Evolutionary conservation across 2,329 filamentous ascomycete species (phyloP), one percentile per base, ranked within the genome.

Genomic region (Aspergillus tubingensis): DNA sequence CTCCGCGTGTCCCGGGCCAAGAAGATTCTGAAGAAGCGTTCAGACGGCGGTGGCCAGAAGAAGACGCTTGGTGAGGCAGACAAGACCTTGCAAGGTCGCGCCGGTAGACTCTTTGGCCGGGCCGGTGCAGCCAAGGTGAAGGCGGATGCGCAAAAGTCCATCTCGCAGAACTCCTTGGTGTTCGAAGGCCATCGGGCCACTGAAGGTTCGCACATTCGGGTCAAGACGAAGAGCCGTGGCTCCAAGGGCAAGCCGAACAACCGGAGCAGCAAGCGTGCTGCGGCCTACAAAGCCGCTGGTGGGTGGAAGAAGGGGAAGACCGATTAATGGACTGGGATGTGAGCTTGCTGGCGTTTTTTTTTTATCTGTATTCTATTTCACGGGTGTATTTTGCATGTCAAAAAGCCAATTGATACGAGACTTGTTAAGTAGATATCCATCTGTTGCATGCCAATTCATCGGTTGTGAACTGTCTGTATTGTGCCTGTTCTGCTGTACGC

Each of bases 1-100:
- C 82, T 99, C 36, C 90, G 95, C 57, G 93, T 99, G 50, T 89
- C 87, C 51, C 88, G 95, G 62, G 95, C 95, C 72, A 94, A 92
- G 77, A 90, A 90, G 57, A 75, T 85, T 66, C 78, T 79, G 65
- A 83, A 84, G 64, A 83, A 72, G 58, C 64, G 67, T 6, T 66
- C 70, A 3, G 62, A 58, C 6, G 57, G 25, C 19, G 66, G 60
- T 19, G 54, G 60, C 23, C 67, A 63, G 55, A 64, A 61, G 57
- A 62, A 72, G 54, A 61, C 65, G 51, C 66, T 68, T 25, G 68
- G 71, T 25, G 66, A 69, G 44, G 65, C 67, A 23, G 67, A 68
- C 50, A 74, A 72, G 66, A 76, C 75, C 13, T 68, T 79, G 5
- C 74, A 77, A 30, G 77, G 76, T 27, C 76, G 76, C 61, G 77